These are phyloP conservation scores for Phytophthora pistaciae DNA, from an alignment of 352 stramenopile species.

Conservation along the genomic window DNA sequence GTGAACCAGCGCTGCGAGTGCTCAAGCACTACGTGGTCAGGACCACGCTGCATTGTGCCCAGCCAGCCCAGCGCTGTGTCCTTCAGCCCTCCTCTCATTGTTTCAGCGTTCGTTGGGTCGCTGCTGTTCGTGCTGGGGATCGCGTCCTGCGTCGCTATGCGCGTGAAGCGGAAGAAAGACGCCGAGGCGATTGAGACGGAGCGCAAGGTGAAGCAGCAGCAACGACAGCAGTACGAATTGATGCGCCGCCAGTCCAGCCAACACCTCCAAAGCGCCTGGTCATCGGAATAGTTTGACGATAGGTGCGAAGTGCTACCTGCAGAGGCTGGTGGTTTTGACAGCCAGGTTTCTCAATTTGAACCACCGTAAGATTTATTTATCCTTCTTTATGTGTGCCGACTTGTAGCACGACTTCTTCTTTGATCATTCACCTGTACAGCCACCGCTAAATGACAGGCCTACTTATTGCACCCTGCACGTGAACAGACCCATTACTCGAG, in stretches of 20 bases:
- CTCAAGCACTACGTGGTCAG: constrained; percentile 43
- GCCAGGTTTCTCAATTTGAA: neutral
- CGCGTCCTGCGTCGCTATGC: constrained; percentile 26
- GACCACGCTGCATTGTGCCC: constrained; percentile 56
- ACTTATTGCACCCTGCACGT: no score
- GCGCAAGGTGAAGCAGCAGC: constrained; percentile 37
- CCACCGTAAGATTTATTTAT: neutral
- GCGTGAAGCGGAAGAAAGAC: constrained; percentile 22
- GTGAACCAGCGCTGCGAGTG: constrained; percentile 57
- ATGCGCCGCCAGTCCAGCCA: constrained; percentile 32
- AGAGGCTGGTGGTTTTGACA: no score
- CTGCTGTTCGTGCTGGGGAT: constrained; percentile 26
- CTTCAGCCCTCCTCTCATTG: constrained; percentile 33
- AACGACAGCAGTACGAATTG: constrained; percentile 34
- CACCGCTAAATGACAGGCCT: no score
- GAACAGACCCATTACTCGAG: no score
- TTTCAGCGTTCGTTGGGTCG: constrained; percentile 25
- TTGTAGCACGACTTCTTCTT: no score
- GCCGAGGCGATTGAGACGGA: constrained; percentile 21
- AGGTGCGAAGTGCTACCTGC: no score
- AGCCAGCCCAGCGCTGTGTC: constrained; percentile 17
- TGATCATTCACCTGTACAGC: no score
- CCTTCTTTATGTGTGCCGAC: no score
- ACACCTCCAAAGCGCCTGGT: constrained; percentile 35
- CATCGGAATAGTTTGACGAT: constrained; percentile 10